Evolutionary conservation across 306 rosid species (phyloP).

Genomic region (Cicer arietinum): DNA sequence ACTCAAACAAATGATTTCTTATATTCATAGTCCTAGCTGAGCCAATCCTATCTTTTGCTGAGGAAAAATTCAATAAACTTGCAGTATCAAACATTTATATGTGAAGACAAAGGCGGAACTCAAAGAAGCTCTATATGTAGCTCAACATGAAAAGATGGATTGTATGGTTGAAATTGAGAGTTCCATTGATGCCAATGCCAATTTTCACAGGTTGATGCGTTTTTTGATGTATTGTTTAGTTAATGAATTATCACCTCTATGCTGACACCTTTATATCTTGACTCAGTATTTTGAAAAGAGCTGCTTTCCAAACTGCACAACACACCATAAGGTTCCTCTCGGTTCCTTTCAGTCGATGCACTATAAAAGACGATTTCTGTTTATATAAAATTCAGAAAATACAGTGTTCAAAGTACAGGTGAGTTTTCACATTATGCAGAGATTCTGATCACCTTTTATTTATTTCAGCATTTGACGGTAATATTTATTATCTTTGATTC

Average conservation of each 20-base stretch:
- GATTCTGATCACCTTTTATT: conserved; percentile 8
- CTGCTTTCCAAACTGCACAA: conserved; percentile 65
- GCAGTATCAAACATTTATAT: conserved; percentile 79
- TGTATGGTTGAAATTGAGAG: conserved; percentile 82
- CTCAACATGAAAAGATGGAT: conserved; percentile 65
- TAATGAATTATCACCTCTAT: conserved; percentile 41
- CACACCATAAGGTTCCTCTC: conserved; percentile 54
- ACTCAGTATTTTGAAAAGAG: conserved; percentile 66
- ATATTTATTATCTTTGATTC: conserved; percentile 23
- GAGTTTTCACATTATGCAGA: conserved; percentile 37
- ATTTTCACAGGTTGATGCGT: conserved; percentile 78
- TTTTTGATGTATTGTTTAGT: conserved; percentile 30
- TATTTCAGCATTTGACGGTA: conserved; percentile 10
- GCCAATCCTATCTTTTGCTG: conserved; percentile 41
- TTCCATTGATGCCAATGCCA: conserved; percentile 78
- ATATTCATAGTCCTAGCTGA: conserved; percentile 31
- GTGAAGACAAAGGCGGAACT: conserved; percentile 77
- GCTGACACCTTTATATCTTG: conserved; percentile 37
- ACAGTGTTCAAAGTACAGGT: conserved; percentile 76
- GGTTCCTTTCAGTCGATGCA: conserved; percentile 47
- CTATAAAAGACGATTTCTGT: conserved; percentile 46
- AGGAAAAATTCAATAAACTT: conserved; percentile 42
- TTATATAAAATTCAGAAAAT: conserved; percentile 58
- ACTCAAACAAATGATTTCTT: neutral
- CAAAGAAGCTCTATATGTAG: conserved; percentile 62